Conservation (phyloP, 2,329 filamentous ascomycete genomes). For the Sphaceloma murrayae region DNA sequence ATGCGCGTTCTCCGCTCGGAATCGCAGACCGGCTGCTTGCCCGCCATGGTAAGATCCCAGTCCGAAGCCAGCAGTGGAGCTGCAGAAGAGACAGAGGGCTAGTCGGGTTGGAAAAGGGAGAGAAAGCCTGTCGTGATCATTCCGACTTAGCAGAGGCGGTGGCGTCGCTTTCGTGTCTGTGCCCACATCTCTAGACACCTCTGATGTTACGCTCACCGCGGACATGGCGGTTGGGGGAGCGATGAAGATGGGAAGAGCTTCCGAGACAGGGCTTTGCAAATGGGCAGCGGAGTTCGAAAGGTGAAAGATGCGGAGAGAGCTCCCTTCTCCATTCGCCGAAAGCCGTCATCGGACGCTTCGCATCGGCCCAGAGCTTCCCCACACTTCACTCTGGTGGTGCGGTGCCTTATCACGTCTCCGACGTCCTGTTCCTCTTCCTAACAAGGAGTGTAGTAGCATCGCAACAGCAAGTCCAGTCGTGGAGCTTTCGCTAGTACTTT, state of each 20-base stretch:
- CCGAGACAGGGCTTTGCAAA: neutral
- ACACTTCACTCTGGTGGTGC: neutral
- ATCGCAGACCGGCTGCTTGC: constrained; percentile 49
- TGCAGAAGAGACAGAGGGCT: constrained; percentile 23
- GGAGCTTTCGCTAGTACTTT: too few species aligned
- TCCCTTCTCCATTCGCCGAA: neutral
- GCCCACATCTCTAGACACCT: neutral
- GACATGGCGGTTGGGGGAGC: too few species aligned
- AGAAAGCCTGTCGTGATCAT: constrained; percentile 25
- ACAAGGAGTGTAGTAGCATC: too few species aligned
- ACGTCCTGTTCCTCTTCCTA: too few species aligned
- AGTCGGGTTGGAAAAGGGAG: constrained; percentile 28
- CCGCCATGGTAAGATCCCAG: constrained; percentile 29
- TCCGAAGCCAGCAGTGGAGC: constrained; percentile 24
- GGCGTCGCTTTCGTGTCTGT: neutral
- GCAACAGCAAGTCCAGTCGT: too few species aligned
- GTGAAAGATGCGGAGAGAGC: constrained; percentile 2
- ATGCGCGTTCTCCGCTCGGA: constrained; percentile 93
- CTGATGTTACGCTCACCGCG: neutral
- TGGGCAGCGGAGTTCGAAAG: neutral
- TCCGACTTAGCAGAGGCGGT: neutral
- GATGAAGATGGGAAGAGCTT: too few species aligned
- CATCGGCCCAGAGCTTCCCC: constrained; percentile 8
- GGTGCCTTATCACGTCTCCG: neutral
- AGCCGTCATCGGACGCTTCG: constrained; percentile 3